Conservation (phyloP, 1,284 basidiomycete genomes). For the Tylopilus sp. region DNA sequence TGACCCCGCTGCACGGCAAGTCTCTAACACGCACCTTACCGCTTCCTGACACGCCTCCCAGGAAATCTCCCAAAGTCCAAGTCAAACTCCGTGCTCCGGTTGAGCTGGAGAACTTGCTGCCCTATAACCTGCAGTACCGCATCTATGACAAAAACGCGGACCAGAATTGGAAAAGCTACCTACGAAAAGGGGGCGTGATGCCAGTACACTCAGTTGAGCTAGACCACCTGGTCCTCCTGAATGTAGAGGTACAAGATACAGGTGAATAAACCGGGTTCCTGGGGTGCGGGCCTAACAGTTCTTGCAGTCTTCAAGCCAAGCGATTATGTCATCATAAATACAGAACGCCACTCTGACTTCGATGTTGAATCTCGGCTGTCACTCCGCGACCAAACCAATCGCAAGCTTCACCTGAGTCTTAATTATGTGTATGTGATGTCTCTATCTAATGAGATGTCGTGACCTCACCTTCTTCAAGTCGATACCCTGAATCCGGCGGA, state of each 20-base stretch:
- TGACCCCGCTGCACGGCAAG: conserved; percentile 60
- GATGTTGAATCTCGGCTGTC: conserved; percentile 74
- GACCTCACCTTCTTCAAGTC: conserved; percentile 40
- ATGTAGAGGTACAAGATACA: conserved; percentile 87
- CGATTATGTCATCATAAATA: conserved; percentile 97
- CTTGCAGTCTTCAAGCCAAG: conserved; percentile 85
- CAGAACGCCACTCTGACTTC: conserved; percentile 89
- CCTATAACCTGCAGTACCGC: conserved; percentile 93
- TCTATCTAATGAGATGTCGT: neutral
- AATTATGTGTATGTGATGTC: conserved; percentile 75
- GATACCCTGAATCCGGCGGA: conserved; percentile 91
- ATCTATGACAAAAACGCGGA: conserved; percentile 96
- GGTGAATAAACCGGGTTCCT: conserved; percentile 42
- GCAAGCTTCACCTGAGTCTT: conserved; percentile 79
- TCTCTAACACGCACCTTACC: neutral
- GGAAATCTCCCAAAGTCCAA: conserved; percentile 81
- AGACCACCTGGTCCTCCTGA: conserved; percentile 90
- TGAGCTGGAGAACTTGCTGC: conserved; percentile 94
- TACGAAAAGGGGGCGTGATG: conserved; percentile 92
- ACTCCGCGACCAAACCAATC: conserved; percentile 72
- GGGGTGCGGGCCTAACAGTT: conserved; percentile 2
- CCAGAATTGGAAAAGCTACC: conserved; percentile 89
- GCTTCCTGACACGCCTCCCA: conserved; percentile 32
- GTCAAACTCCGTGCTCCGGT: conserved; percentile 91
- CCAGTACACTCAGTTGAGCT: conserved; percentile 97